phyloP scores from a whole-genome alignment of 2,329 filamentous ascomycete species.

The Claviceps arundinis region DNA sequence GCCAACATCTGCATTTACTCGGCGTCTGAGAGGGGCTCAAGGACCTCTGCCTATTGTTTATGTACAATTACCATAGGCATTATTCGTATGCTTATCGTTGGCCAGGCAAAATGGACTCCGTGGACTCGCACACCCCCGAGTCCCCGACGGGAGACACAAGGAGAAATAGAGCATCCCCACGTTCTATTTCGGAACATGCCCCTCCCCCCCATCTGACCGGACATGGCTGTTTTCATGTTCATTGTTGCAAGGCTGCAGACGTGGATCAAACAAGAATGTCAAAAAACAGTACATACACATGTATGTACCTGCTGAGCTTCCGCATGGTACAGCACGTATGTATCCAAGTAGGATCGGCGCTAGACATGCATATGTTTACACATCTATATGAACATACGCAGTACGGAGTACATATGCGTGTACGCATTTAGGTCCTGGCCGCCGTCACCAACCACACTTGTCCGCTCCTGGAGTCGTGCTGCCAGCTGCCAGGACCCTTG shows the following conservation, averaged over 20 bases:
- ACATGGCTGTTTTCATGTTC: constrained; percentile 1
- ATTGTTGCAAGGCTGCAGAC: neutral
- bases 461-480: neutral
- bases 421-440: neutral
- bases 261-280: neutral
- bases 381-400: neutral
- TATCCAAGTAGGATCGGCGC: too few species aligned
- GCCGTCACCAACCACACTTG: constrained; percentile 1
- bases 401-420: neutral
- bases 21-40: neutral
- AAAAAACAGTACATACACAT: neutral
- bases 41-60: neutral
- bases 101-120: neutral
- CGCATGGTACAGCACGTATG: neutral
- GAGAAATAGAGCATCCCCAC: constrained; percentile 1
- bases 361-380: too few species aligned
- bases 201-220: neutral
- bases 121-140: constrained; percentile 1
- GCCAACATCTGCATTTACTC: neutral
- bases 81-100: neutral
- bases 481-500: neutral
- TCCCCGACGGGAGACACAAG: neutral
- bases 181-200: constrained; percentile 5
- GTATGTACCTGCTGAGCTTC: neutral
- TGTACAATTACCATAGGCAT: neutral